These are phyloP conservation scores for Neurospora sp. DNA, from an alignment of 495 filamentous ascomycete species.

Conservation along the genomic window DNA sequence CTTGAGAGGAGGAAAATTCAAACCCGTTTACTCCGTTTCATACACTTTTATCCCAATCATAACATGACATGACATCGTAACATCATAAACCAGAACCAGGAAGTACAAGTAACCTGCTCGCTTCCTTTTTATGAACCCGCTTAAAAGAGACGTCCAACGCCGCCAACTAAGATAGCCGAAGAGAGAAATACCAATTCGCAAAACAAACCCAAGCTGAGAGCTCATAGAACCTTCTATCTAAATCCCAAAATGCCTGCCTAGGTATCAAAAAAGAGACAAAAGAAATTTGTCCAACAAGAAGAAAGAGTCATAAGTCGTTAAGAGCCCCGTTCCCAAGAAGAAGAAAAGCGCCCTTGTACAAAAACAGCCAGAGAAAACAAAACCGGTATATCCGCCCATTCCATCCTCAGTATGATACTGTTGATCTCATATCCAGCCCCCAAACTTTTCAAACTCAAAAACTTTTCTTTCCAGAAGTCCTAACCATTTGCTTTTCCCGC, in stretches of 20 bases:
- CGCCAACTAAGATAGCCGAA: neutral
- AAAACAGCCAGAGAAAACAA: neutral
- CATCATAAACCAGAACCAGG: neutral
- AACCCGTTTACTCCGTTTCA: neutral
- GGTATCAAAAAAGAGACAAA: neutral
- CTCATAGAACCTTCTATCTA: neutral
- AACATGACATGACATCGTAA: neutral
- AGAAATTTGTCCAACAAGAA: neutral
- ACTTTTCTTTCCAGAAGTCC: neutral
- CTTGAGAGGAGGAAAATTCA: neutral
- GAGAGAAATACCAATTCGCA: neutral
- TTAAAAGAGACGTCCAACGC: neutral
- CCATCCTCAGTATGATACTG: neutral
- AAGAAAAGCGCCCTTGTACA: neutral
- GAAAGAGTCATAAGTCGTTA: neutral
- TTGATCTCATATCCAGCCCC: neutral
- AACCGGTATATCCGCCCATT: neutral
- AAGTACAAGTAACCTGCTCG: neutral
- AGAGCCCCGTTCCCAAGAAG: neutral
- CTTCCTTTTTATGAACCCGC: neutral
- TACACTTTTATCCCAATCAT: neutral
- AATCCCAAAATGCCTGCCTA: neutral
- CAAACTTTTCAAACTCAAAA: neutral
- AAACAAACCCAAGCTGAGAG: neutral
- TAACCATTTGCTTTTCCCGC: neutral